A percentile compares a stretch with the other conserved stretches of the same genome.
phyloP scores from a whole-genome alignment of 352 stramenopile species.

The Phytopythium chamaehyphon region DNA sequence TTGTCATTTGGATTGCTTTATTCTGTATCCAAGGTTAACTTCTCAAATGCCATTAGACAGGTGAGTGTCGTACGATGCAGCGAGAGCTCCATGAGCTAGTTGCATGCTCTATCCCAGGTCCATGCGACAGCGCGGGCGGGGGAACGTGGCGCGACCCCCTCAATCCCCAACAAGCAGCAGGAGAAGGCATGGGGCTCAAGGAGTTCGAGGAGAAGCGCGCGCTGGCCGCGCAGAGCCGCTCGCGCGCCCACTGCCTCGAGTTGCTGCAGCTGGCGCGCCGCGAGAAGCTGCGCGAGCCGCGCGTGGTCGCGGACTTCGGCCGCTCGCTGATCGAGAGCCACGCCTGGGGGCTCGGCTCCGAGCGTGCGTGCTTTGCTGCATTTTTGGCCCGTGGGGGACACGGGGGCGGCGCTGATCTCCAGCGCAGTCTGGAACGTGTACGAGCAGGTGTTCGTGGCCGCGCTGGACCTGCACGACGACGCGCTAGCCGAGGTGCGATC shows the following conservation, averaged over 20 bases:
- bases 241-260: conserved; percentile 29
- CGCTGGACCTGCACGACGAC: conserved; percentile 58
- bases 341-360: conserved; percentile 45
- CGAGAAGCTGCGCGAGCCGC: conserved; percentile 50
- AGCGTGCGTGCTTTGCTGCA: conserved; percentile 17
- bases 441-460: conserved; percentile 62
- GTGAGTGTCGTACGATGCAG: too few relatives aligned
- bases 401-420: background rate
- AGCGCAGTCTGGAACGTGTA: conserved; percentile 55
- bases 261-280: conserved; percentile 52
- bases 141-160: too few relatives aligned
- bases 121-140: too few relatives aligned
- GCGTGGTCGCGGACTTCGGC: conserved; percentile 33
- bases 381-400: background rate
- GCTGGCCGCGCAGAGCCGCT: conserved; percentile 26
- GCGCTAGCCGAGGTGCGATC: conserved; percentile 30
- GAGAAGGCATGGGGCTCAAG: conserved; percentile 31
- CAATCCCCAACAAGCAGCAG: conserved; percentile 2
- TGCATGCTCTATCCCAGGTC: too few relatives aligned
- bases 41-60: too few relatives aligned
- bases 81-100: too few relatives aligned
- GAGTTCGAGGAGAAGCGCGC: conserved; percentile 44
- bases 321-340: conserved; percentile 45
- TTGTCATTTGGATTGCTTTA: too few relatives aligned
- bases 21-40: too few relatives aligned